Percentiles rank a stretch among this genome's conserved stretches.
phyloP scores from a whole-genome alignment of 1,284 basidiomycete species.

The Ganoderma boninense region DNA sequence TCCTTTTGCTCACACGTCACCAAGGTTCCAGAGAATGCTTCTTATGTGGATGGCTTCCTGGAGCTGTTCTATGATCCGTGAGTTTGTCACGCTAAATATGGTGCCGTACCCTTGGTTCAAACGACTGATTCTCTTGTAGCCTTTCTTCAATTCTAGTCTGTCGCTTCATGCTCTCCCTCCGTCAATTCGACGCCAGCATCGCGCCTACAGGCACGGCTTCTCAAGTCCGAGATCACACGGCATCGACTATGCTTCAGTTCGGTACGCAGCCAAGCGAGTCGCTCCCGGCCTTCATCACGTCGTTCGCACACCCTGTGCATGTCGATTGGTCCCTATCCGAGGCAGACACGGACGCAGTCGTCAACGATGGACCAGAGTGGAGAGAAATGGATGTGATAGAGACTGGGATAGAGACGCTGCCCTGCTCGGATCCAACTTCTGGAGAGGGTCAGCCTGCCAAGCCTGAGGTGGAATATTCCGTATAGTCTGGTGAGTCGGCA shows the following conservation, averaged over 20 bases:
- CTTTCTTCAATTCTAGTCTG: not conserved
- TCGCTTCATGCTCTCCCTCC: not conserved
- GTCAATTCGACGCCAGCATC: not conserved
- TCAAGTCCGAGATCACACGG: not conserved
- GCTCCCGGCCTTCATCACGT: not conserved
- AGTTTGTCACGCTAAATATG: not conserved
- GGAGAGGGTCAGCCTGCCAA: too few relatives aligned
- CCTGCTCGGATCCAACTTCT: not conserved
- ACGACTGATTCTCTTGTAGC: not conserved
- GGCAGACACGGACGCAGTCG: not conserved
- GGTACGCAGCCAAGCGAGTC: not conserved
- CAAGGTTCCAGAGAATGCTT: not conserved
- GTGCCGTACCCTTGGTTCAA: too few relatives aligned
- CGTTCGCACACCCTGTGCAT: not conserved
- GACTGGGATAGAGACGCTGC: not conserved
- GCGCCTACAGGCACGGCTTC: not conserved
- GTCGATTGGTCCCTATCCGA: not conserved
- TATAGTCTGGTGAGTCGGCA: too few relatives aligned
- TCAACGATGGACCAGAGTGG: not conserved
- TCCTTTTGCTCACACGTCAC: not conserved
- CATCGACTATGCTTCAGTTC: not conserved
- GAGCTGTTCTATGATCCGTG: not conserved
- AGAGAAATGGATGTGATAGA: not conserved
- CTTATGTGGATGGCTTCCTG: not conserved
- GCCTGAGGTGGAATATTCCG: too few relatives aligned